Percentiles rank a stretch among this genome's conserved stretches.
These are phyloP conservation scores for Vaccinium myrtillus DNA, from an alignment of 148 eudicot genomes.

Conservation along the genomic window DNA sequence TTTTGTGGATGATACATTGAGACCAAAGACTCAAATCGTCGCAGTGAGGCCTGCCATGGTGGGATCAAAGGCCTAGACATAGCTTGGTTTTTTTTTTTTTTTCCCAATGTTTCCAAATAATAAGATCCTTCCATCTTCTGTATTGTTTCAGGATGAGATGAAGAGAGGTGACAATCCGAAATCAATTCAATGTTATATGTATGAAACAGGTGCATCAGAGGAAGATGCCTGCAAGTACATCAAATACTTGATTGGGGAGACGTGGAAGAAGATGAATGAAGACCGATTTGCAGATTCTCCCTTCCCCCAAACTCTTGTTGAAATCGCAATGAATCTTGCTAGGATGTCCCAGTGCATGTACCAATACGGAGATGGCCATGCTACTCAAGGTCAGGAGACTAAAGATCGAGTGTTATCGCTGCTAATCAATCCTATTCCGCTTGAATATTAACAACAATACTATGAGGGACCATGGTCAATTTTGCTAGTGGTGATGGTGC, in stretches of 20 bases:
- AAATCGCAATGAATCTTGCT: conserved; percentile 17
- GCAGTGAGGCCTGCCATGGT: no score
- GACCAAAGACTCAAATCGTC: no score
- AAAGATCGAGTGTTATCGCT: conserved; percentile 4
- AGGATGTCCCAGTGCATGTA: conserved; percentile 27
- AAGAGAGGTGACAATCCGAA: conserved; percentile 27
- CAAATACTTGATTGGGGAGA: conserved; percentile 14
- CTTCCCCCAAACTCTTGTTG: conserved; percentile 8
- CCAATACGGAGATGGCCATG: conserved; percentile 27
- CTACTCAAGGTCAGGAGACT: not conserved
- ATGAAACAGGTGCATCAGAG: conserved; percentile 16
- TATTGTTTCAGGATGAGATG: conserved; percentile 25
- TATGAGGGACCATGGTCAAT: not conserved
- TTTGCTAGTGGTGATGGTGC: no score
- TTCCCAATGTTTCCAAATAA: not conserved
- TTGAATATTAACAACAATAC: not conserved
- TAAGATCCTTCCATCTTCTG: not conserved
- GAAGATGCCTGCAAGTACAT: conserved; percentile 23
- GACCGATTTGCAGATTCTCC: not conserved
- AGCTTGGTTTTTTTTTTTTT: no score
- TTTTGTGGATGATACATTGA: no score
- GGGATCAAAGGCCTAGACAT: no score
- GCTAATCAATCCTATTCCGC: conserved; percentile 18
- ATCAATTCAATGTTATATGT: conserved; percentile 33
- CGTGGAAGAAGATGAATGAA: conserved; percentile 36